Evolutionary conservation across 495 filamentous ascomycete genomes (phyloP).

Genomic region (Neurospora sp.): DNA sequence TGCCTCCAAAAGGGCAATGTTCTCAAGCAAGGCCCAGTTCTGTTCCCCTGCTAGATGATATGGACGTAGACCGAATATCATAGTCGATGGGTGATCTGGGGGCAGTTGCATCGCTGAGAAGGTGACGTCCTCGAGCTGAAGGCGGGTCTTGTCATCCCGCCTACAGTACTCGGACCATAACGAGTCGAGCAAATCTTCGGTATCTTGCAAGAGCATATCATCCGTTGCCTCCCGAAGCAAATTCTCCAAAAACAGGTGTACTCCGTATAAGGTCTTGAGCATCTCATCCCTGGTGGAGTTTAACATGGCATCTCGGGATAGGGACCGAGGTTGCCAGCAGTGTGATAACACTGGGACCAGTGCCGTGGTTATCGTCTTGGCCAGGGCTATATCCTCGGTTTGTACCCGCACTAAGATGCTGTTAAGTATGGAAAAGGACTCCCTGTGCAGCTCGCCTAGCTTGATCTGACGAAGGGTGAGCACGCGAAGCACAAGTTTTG

Average conservation of each 20-base stretch:
- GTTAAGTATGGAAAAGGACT: slow-evolving; percentile 68
- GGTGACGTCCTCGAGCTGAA: slow-evolving; percentile 64
- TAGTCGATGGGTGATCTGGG: slow-evolving; percentile 21
- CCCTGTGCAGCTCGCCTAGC: slow-evolving; percentile 52
- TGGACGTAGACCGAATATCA: slow-evolving; percentile 38
- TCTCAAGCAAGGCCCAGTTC: slow-evolving; percentile 43
- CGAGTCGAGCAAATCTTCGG: slow-evolving; percentile 47
- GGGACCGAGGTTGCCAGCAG: slow-evolving; percentile 61
- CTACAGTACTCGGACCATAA: slow-evolving; percentile 63
- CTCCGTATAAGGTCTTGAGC: slow-evolving; percentile 57
- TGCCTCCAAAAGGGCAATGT: slow-evolving; percentile 38
- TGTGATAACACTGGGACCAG: slow-evolving; percentile 60
- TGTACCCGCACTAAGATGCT: slow-evolving; percentile 51
- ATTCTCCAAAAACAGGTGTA: slow-evolving; percentile 47
- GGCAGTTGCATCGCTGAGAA: slow-evolving; percentile 37
- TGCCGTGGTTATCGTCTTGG: slow-evolving; percentile 43
- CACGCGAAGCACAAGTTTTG: slow-evolving; percentile 48
- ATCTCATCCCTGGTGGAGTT: slow-evolving; percentile 47
- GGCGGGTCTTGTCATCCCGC: slow-evolving; percentile 57
- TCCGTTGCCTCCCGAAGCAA: slow-evolving; percentile 20
- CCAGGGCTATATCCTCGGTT: slow-evolving; percentile 55
- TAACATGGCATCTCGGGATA: slow-evolving; percentile 60
- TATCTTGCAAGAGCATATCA: slow-evolving; percentile 20
- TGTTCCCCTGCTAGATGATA: slow-evolving; percentile 37
- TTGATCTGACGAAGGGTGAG: slow-evolving; percentile 47